Evolutionary conservation across 2,329 filamentous ascomycete species (phyloP).

Genomic region (Cadophora sp.): DNA sequence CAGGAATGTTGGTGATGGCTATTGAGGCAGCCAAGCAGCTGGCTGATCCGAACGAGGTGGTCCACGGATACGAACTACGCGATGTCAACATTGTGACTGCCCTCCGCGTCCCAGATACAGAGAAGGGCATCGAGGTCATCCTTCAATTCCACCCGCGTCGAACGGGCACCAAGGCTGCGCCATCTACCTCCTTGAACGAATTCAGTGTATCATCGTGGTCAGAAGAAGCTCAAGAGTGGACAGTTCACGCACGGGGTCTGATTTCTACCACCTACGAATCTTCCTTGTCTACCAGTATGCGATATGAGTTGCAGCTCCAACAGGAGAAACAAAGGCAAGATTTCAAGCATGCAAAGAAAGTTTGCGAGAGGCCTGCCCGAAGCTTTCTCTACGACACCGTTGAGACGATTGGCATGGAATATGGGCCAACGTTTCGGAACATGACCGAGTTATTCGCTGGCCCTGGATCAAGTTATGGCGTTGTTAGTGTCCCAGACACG

Average conservation of each 20-base stretch:
- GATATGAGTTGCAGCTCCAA: neutral
- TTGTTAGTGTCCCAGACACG: neutral
- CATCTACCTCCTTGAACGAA: constrained; percentile 13
- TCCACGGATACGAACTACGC: constrained; percentile 52
- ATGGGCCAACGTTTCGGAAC: constrained; percentile 40
- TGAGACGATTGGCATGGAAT: constrained; percentile 20
- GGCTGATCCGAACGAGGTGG: neutral
- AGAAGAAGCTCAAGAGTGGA: constrained; percentile 3
- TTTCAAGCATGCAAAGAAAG: neutral
- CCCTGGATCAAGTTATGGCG: neutral
- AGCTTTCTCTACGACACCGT: constrained; percentile 10
- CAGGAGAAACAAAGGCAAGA: neutral
- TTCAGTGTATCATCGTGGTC: constrained; percentile 11
- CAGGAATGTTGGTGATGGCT: constrained; percentile 44
- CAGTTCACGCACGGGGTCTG: constrained; percentile 9
- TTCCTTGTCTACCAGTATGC: neutral
- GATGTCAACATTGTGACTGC: constrained; percentile 55
- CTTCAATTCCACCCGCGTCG: constrained; percentile 2
- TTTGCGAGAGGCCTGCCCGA: constrained; percentile 4
- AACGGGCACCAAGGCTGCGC: constrained; percentile 4
- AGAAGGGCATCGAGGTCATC: constrained; percentile 49
- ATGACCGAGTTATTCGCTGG: constrained; percentile 37
- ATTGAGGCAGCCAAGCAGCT: constrained; percentile 39
- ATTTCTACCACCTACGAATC: constrained; percentile 16
- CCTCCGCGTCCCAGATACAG: constrained; percentile 52